Base-by-base conservation (phyloP, 2,329 filamentous ascomycete genomes). In the Alternaria metachromatica region DNA sequence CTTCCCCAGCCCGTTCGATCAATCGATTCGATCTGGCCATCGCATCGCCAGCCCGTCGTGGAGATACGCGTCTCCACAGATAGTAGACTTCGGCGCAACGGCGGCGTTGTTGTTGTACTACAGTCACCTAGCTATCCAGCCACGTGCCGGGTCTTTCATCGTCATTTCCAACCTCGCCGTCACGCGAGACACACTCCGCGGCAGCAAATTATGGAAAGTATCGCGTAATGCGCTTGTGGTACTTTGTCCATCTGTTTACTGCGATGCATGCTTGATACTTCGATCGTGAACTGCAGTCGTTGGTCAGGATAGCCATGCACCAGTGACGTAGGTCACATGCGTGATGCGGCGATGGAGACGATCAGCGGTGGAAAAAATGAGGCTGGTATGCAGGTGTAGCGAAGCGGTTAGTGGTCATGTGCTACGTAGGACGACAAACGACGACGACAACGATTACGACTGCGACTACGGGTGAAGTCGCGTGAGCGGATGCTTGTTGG, bases 351-450 rank as follows among this genome's bases (percentile, higher is more conserved):
- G 37, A 41, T 41, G 37, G 11, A n/a, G 37, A 41, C 28, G 20
- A 54, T 45, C 54, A 45, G 54, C 41, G 54, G 41, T 55, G 37
- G 58, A 20, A 23, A 23, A 46, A 57, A 56, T 49, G 43, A 60
- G 58, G 44, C 44, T 56, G 44, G 13, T 41, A 26, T 60, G 58
- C 58, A 60, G 53, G 58, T 60, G 43, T 50, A 60, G 51, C 53
- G 44, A 59, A 43, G 57, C 21, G 45, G 45, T 50, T 43, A 60
- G 20, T 37, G 23, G 30, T 55, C 53, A 55, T 55, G 53, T 55
- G 53, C 43, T 55, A 45, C 37, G 37, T 37, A 23, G 49, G 30
- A 30, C 37, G 30, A 30, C 37, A 15, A 15, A 37, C 28, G 49
- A 37, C 20, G 6, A 51, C 49, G 28, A 37, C 49, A 3, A 37